Evolutionary conservation across 1,284 basidiomycete genomes (phyloP).

Genomic region (Exobasidium rhododendri): DNA sequence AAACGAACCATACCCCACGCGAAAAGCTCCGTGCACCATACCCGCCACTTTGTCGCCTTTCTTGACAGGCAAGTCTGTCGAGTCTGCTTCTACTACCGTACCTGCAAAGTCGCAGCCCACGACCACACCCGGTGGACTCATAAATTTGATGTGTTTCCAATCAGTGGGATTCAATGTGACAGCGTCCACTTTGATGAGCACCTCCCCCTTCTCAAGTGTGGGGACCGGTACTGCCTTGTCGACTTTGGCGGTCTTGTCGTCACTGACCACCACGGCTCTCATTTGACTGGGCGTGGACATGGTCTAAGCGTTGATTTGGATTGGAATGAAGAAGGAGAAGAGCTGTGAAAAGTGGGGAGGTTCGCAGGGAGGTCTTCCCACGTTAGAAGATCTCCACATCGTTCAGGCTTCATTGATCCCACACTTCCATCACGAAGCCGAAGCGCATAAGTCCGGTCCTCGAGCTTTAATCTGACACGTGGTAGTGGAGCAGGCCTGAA

Average conservation of each 20-base stretch:
- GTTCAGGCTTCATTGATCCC: too few species aligned
- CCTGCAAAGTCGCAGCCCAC: conserved; percentile 65
- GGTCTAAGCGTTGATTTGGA: too few species aligned
- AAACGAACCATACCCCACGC: conserved; percentile 51
- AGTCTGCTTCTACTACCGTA: conserved; percentile 57
- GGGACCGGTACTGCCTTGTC: conserved; percentile 33
- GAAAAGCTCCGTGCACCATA: conserved; percentile 58
- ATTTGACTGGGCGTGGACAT: conserved; percentile 24
- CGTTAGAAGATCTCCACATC: too few species aligned
- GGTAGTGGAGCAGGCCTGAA: too few species aligned
- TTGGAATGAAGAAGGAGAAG: not conserved
- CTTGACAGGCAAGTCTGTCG: conserved; percentile 48
- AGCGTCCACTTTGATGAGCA: conserved; percentile 34
- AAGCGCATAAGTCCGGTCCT: too few species aligned
- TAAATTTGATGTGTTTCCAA: conserved; percentile 55
- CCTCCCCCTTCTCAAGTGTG: conserved; percentile 27
- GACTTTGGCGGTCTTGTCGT: conserved; percentile 33
- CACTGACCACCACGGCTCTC: conserved; percentile 37
- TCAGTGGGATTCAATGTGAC: conserved; percentile 52
- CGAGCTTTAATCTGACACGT: too few species aligned
- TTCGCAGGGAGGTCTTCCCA: too few species aligned
- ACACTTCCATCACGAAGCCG: too few species aligned
- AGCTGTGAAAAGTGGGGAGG: not conserved
- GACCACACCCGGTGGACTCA: conserved; percentile 55
- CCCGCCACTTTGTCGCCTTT: conserved; percentile 64